Evolutionary conservation across 2,329 filamentous ascomycete species (phyloP).

Genomic region (Botrytis paeoniae): DNA sequence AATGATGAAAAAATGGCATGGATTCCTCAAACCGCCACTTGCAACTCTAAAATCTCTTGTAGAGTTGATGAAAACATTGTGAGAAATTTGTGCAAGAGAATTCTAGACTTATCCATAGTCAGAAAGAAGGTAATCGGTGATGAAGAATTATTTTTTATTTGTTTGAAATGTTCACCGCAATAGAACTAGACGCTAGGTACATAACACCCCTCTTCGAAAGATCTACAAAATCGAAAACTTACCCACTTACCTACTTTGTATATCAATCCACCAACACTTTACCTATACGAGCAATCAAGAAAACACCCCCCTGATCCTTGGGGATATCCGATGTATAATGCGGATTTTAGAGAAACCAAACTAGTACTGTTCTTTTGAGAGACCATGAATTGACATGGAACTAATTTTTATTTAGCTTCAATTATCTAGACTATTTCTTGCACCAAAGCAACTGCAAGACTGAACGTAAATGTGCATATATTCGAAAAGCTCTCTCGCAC

Average conservation of each 20-base stretch:
- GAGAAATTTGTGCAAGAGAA: background rate
- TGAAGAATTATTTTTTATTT: background rate
- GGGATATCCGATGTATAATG: background rate
- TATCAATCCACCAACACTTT: background rate
- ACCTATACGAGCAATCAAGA: background rate
- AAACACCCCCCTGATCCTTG: background rate
- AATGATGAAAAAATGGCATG: background rate
- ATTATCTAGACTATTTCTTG: background rate
- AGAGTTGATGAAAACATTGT: background rate
- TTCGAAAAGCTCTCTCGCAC: background rate
- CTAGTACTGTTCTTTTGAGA: background rate
- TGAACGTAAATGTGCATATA: background rate
- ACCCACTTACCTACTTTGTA: background rate
- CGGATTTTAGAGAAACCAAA: background rate
- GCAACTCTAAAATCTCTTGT: background rate
- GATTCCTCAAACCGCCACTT: background rate
- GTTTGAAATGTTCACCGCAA: constrained; percentile 10
- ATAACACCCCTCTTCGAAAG: background rate
- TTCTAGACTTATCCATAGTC: background rate
- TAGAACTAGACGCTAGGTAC: background rate
- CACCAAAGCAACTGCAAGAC: background rate
- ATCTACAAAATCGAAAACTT: background rate
- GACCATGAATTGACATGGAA: background rate
- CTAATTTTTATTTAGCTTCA: background rate
- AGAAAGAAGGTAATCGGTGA: background rate